Conservation (phyloP, 129 eudicot species). For the Arctium minus region DNA sequence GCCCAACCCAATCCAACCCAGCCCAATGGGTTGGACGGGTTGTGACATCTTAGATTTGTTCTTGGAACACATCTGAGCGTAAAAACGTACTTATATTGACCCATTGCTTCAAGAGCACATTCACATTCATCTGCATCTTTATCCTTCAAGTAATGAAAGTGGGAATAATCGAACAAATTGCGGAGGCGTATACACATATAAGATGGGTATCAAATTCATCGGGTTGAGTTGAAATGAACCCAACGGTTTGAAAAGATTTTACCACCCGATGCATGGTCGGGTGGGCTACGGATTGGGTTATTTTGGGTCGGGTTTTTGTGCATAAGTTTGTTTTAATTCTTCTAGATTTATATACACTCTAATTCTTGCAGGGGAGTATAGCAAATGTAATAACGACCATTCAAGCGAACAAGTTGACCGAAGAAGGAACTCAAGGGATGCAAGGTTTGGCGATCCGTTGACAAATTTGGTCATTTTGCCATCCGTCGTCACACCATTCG, state of each 20-base stretch:
- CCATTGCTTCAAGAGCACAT: not conserved
- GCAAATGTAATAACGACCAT: conserved; percentile 65
- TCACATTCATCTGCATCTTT: too few species aligned
- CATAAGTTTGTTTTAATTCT: not conserved
- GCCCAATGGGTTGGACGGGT: not conserved
- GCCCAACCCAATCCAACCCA: not conserved
- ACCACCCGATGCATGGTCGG: not conserved
- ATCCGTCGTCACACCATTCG: not conserved
- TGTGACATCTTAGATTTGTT: not conserved
- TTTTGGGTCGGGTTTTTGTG: not conserved
- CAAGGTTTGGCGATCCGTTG: conserved; percentile 61
- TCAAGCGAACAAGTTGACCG: conserved; percentile 75
- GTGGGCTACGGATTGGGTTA: not conserved
- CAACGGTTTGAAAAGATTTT: not conserved
- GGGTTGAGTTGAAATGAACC: not conserved
- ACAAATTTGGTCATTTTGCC: conserved; percentile 9
- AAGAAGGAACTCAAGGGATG: conserved; percentile 52
- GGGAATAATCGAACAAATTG: too few species aligned
- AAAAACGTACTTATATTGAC: not conserved
- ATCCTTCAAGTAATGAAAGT: too few species aligned
- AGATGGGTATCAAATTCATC: not conserved
- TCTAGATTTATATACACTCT: not conserved
- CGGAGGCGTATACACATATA: too few species aligned
- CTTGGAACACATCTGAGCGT: not conserved
- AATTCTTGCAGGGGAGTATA: conserved; percentile 55